A percentile compares a stretch with the other conserved stretches of the same genome.
Evolutionary conservation across 2,329 filamentous ascomycete genomes (phyloP).

Genomic region (Pyricularia pennisetigena): DNA sequence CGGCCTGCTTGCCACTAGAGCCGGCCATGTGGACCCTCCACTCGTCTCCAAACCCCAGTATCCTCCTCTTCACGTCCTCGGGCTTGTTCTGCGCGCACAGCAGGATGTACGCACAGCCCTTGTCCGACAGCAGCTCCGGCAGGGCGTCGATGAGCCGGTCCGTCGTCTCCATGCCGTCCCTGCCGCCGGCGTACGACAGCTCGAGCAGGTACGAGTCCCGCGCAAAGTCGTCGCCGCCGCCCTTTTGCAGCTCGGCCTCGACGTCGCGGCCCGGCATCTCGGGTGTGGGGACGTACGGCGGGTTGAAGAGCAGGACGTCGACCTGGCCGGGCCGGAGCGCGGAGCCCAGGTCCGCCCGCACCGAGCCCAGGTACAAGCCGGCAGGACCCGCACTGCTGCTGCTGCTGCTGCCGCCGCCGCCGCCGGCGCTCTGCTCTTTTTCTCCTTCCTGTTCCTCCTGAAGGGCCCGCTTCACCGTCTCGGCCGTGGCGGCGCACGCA

Average conservation of each 20-base stretch:
- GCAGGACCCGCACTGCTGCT: no score
- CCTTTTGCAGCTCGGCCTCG: conserved; percentile 12
- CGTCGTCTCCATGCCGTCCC: conserved; percentile 90
- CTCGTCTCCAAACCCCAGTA: conserved; percentile 17
- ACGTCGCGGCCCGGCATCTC: conserved; percentile 49
- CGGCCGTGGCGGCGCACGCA: conserved; percentile 65
- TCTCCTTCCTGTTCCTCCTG: conserved; percentile 15
- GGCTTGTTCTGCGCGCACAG: conserved; percentile 89
- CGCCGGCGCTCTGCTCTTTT: no score
- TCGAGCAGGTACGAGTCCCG: conserved; percentile 75
- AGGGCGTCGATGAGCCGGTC: conserved; percentile 64
- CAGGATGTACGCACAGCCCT: conserved; percentile 80
- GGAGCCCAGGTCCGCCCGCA: conserved; percentile 60
- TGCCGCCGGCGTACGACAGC: conserved; percentile 80
- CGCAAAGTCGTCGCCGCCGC: conserved; percentile 42
- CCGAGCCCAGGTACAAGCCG: conserved; percentile 51
- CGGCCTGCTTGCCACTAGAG: conserved; percentile 74
- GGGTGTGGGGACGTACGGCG: conserved; percentile 87
- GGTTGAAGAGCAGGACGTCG: conserved; percentile 91
- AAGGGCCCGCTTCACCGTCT: conserved; percentile 51
- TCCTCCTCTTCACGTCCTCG: conserved; percentile 26
- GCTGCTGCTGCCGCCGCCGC: conserved; percentile 15
- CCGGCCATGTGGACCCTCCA: conserved; percentile 77
- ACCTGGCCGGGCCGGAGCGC: conserved; percentile 49
- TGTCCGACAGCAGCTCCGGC: conserved; percentile 48